Percentiles rank a stretch among this genome's conserved stretches.
Evolutionary conservation across 306 rosid species (phyloP).

Genomic region (Lathyrus aphaca): DNA sequence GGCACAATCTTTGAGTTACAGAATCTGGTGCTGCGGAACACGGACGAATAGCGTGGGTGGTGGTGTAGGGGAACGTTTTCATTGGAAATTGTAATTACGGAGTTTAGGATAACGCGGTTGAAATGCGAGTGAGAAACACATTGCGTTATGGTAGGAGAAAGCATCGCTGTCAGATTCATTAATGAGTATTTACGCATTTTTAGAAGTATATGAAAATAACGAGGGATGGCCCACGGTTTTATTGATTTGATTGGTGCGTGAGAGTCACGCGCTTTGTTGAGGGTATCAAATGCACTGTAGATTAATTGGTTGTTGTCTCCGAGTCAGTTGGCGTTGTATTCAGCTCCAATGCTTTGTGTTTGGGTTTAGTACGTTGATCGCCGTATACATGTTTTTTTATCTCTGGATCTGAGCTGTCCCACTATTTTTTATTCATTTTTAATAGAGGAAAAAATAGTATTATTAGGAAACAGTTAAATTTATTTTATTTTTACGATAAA

Average conservation of each 20-base stretch:
- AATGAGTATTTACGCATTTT: conserved; percentile 48
- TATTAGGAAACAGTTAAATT: too few species aligned
- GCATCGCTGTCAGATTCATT: conserved; percentile 53
- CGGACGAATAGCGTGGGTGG: not conserved
- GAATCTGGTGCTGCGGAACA: not conserved
- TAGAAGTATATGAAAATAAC: conserved; percentile 46
- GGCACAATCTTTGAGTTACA: not conserved
- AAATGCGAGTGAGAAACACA: conserved; percentile 42
- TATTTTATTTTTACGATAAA: too few species aligned
- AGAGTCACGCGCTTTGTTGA: conserved; percentile 39
- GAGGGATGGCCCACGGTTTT: conserved; percentile 34
- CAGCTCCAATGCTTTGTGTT: conserved; percentile 23
- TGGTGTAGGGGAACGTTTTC: conserved; percentile 23
- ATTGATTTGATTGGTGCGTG: conserved; percentile 58
- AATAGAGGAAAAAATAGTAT: too few species aligned
- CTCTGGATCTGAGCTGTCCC: conserved; percentile 44
- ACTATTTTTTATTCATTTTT: not conserved
- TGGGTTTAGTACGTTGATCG: conserved; percentile 14
- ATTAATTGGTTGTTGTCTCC: conserved; percentile 46
- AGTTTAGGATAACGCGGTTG: conserved; percentile 48
- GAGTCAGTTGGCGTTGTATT: conserved; percentile 25
- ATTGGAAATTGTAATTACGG: conserved; percentile 3
- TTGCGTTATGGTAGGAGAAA: conserved; percentile 44
- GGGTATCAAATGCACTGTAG: conserved; percentile 25
- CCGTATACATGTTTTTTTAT: conserved; percentile 34